These are phyloP conservation scores for Backusella psychrophila DNA, from an alignment of 192 early-diverging fungal species.

Conservation along the genomic window DNA sequence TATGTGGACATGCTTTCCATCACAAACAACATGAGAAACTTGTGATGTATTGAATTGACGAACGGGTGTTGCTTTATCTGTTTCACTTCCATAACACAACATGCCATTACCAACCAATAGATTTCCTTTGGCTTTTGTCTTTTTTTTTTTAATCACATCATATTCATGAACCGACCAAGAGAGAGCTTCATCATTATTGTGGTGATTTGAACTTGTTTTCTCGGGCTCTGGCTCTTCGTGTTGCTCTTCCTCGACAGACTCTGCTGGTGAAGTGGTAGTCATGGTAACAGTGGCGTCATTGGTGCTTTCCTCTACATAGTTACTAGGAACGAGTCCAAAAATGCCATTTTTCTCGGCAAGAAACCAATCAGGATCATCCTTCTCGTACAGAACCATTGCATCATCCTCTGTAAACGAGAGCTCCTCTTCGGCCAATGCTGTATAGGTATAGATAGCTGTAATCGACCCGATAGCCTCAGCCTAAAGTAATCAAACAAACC, in stretches of 20 bases:
- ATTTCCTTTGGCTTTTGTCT: conserved; percentile 64
- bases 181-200: conserved; percentile 35
- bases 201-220: conserved; percentile 8
- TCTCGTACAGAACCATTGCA: conserved; percentile 73
- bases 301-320: conserved; percentile 65
- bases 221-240: conserved; percentile 8
- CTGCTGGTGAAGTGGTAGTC: not conserved
- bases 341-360: conserved; percentile 64
- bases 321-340: conserved; percentile 84
- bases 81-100: conserved; percentile 61
- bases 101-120: conserved; percentile 60
- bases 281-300: not conserved
- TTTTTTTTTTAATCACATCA: conserved; percentile 68
- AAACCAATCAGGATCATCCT: conserved; percentile 92
- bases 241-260: not conserved
- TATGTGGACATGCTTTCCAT: conserved; percentile 61
- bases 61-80: conserved; percentile 60
- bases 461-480: conserved; percentile 51
- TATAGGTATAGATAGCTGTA: conserved; percentile 78
- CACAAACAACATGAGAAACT: conserved; percentile 52
- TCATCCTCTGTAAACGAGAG: conserved; percentile 74
- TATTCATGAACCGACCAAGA: conserved; percentile 58
- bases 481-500: conserved; percentile 30
- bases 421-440: conserved; percentile 80
- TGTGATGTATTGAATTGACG: conserved; percentile 57